Conservation (phyloP, 805 yeast species). For the Hemisphaericaspora nanyangensis region DNA sequence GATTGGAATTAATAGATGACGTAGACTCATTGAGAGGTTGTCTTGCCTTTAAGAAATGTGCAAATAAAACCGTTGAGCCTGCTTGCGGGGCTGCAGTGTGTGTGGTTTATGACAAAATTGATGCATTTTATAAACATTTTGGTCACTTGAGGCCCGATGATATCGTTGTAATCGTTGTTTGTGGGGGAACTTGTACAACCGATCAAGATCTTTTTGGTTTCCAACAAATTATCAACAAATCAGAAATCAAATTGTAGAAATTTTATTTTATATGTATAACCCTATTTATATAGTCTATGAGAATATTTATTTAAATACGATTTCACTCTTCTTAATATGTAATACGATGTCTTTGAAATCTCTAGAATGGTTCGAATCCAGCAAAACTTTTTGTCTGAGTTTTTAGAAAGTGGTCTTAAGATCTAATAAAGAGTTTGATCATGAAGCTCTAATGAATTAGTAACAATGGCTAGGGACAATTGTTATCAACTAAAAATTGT, state of each 20-base stretch:
- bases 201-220: slow-evolving; percentile 7
- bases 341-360: too few species aligned
- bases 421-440: too few species aligned
- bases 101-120: slow-evolving; percentile 40
- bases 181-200: slow-evolving; percentile 37
- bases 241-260: slow-evolving; percentile 9
- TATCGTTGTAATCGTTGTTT: slow-evolving; percentile 51
- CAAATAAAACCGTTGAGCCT: slow-evolving; percentile 56
- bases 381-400: too few species aligned
- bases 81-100: slow-evolving; percentile 72
- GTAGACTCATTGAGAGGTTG: slow-evolving; percentile 53
- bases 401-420: too few species aligned
- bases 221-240: slow-evolving; percentile 7
- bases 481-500: too few species aligned
- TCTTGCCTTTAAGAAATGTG: slow-evolving; percentile 46
- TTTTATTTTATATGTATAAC: too few species aligned
- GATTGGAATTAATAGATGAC: slow-evolving; percentile 39
- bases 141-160: slow-evolving; percentile 32
- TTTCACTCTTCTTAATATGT: too few species aligned
- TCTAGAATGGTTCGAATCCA: too few species aligned
- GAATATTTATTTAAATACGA: too few species aligned
- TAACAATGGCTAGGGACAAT: too few species aligned
- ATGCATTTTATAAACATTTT: slow-evolving; percentile 20
- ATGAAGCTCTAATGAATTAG: too few species aligned
- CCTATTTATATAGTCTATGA: too few species aligned